These are phyloP conservation scores for Phytophthora podocarpi DNA, from an alignment of 352 stramenopile genomes.

Conservation along the genomic window DNA sequence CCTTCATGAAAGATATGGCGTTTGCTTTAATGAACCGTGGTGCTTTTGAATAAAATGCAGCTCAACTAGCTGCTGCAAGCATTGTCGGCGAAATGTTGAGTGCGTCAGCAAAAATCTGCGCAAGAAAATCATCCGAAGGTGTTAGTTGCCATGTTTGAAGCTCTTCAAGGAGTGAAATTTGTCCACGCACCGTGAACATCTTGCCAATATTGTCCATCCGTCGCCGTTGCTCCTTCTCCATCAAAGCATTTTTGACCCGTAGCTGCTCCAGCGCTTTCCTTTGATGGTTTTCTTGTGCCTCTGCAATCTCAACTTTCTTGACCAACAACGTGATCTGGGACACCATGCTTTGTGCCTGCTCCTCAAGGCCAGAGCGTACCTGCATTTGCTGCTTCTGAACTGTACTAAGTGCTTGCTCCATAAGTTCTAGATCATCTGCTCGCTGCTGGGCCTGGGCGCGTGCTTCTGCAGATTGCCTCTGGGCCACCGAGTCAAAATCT, in stretches of 20 bases:
- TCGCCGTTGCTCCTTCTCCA: constrained; percentile 74
- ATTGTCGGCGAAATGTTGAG: constrained; percentile 58
- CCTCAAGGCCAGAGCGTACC: constrained; percentile 52
- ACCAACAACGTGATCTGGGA: constrained; percentile 45
- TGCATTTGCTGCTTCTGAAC: constrained; percentile 74
- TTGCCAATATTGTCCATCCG: constrained; percentile 81
- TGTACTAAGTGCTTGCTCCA: constrained; percentile 73
- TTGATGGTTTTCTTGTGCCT: constrained; percentile 45
- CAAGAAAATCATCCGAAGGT: constrained; percentile 5
- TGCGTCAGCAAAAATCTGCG: constrained; percentile 77
- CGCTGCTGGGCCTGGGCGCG: constrained; percentile 59
- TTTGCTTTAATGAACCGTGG: constrained; percentile 1
- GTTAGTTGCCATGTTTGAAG: constrained; percentile 3
- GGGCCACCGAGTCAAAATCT: constrained; percentile 48
- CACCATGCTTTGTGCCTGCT: constrained; percentile 49
- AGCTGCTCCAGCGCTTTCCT: constrained; percentile 51
- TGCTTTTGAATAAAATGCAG: neutral
- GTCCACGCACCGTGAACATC: constrained; percentile 65
- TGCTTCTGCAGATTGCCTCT: constrained; percentile 49
- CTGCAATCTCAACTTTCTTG: constrained; percentile 69
- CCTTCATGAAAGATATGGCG: constrained; percentile 1
- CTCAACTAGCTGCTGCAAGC: constrained; percentile 26
- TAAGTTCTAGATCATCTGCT: constrained; percentile 71
- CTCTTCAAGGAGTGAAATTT: neutral
- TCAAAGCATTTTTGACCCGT: constrained; percentile 45